Evolutionary conservation across 1,139 yeast species (phyloP), one percentile per base, ranked within the genome.

Genomic region (Debaryomyces singareniensis): DNA sequence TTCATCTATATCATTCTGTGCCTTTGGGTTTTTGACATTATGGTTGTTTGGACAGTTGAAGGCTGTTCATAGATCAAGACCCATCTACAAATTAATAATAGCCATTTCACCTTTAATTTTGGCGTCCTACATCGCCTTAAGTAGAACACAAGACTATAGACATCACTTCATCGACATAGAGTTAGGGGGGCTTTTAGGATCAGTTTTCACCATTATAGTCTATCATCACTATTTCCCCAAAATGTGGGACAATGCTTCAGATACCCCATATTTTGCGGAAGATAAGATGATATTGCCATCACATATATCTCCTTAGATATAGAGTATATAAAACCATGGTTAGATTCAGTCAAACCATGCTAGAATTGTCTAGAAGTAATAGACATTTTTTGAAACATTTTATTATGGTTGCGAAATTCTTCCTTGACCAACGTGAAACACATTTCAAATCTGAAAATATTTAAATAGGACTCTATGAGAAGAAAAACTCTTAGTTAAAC

Each of bases 171-270:
- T 55, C 28, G 72, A 66, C 36, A 55, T 66, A n/a, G 34, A 49
- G 4, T 46, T 62, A 28, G 72, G 72, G 1, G 49, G 58, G 4
- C 23, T 39, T 1, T 50, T 65, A 25, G 71, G 71, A 0, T 34
- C 44, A 7, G 13, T 22, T 10, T 26, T 33, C 28, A 37, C 40
- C 9, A 25, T 33, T 11, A 11, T 30, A 7, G 22, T 34, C 2
- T 79, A 77, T 43, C 55, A 60, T 35, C 58, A 71, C 36, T 68
- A 65, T 47, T 75, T 71, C 54, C 36, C 38, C 14, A 26, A 27
- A 11, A 28, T 45, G n/a, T 32, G 33, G 29, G 28, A 35, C 27
- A 37, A 35, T 14, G 35, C 34, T 20, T 35, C 43, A 20, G 39
- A 44, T 21, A 34, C 32, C 12, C 46, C 47, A 15, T 24, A 30